These are phyloP conservation scores for Raffaelea ambrosiae DNA, from an alignment of 2,329 filamentous ascomycete genomes.

Conservation along the genomic window DNA sequence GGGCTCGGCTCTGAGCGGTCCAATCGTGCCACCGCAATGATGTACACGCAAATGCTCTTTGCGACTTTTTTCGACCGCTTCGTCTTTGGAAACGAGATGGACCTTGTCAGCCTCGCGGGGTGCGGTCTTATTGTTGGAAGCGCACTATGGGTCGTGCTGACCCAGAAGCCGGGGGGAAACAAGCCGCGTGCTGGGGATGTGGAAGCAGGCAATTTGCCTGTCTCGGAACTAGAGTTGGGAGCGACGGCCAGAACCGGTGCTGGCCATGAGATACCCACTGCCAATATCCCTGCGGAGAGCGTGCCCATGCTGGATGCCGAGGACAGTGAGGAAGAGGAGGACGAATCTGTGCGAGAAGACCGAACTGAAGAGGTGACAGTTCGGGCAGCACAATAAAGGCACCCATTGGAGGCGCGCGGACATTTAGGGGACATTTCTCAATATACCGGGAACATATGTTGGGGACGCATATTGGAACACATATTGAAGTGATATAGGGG, in stretches of 20 bases:
- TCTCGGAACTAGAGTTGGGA: background rate
- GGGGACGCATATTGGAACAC: no score
- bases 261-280: background rate
- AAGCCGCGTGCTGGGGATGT: constrained; percentile 18
- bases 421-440: no score
- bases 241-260: no score
- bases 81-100: constrained; percentile 44
- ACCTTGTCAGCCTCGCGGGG: constrained; percentile 37
- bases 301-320: constrained; percentile 30
- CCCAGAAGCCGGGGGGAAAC: background rate
- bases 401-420: no score
- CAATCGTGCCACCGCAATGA: constrained; percentile 48
- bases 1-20: constrained; percentile 62
- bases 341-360: background rate
- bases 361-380: no score
- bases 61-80: constrained; percentile 43
- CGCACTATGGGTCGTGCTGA: constrained; percentile 40
- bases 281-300: constrained; percentile 18
- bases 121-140: constrained; percentile 45
- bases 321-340: constrained; percentile 11
- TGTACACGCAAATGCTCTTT: constrained; percentile 51
- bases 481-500: no score
- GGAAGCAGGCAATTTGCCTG: constrained; percentile 21
- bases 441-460: no score
- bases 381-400: no score